Conservation (phyloP, 805 yeast genomes). For the Pichia manshurica region DNA sequence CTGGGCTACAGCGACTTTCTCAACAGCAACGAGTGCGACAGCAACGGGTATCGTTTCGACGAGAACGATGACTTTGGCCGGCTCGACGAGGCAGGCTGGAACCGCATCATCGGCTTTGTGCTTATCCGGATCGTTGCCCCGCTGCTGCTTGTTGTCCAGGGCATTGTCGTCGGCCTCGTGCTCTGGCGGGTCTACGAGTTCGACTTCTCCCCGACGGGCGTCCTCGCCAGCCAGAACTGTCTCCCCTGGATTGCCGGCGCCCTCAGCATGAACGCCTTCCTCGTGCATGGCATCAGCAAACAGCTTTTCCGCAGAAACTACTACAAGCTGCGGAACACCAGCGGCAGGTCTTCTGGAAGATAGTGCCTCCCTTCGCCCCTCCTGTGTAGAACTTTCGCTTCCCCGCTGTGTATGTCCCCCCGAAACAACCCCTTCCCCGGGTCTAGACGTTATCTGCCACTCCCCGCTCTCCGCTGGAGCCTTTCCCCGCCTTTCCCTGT, state of each 20-base stretch:
- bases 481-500: not conserved
- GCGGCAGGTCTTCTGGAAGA: no score
- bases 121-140: conserved; percentile 25
- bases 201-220: conserved; percentile 8
- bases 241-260: conserved; percentile 21
- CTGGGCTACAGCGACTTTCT: conserved; percentile 11
- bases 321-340: conserved; percentile 17
- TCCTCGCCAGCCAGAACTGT: conserved; percentile 10
- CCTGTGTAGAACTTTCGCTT: no score
- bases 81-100: conserved; percentile 24
- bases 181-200: conserved; percentile 19
- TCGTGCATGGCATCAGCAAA: conserved; percentile 26
- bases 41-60: conserved; percentile 5
- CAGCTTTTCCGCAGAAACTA: conserved; percentile 21
- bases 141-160: conserved; percentile 23
- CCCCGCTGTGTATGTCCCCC: no score
- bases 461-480: not conserved
- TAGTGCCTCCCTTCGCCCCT: no score
- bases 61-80: conserved; percentile 11
- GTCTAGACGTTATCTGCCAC: not conserved
- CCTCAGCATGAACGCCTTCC: conserved; percentile 17
- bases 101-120: conserved; percentile 23
- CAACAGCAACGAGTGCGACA: conserved; percentile 6
- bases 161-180: conserved; percentile 15
- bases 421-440: no score